Evolutionary conservation across 2,329 filamentous ascomycete genomes (phyloP).

Genomic region (Emmonsiellopsis sp.): DNA sequence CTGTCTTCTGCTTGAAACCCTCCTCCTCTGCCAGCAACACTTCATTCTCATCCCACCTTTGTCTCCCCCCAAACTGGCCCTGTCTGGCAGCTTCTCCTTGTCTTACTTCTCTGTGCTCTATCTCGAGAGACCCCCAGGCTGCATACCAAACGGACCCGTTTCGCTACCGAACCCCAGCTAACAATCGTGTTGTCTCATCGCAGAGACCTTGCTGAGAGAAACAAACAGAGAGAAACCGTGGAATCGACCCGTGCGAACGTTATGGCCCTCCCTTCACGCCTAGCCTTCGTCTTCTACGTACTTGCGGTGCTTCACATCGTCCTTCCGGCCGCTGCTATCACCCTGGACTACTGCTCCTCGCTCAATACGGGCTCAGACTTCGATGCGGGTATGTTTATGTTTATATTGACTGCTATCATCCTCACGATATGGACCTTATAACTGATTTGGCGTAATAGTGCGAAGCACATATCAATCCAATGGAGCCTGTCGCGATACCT

Average conservation of each 20-base stretch:
- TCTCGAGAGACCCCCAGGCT: no score
- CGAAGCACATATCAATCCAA: constrained; percentile 35
- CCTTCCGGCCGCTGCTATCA: constrained; percentile 14
- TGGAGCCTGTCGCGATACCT: constrained; percentile 32
- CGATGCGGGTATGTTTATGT: constrained; percentile 24
- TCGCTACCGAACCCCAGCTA: not conserved
- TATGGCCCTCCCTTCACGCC: not conserved
- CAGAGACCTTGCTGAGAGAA: not conserved
- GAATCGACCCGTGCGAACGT: not conserved
- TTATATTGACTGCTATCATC: not conserved
- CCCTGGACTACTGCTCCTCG: constrained; percentile 33
- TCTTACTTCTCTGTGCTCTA: no score
- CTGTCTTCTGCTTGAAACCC: no score
- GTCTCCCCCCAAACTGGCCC: no score
- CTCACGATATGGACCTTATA: not conserved
- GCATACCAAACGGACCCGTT: no score
- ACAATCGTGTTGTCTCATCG: not conserved
- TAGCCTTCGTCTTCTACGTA: not conserved
- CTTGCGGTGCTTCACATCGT: constrained; percentile 19
- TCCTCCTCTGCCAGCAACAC: not conserved
- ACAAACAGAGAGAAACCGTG: not conserved
- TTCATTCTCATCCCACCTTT: not conserved
- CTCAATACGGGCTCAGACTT: constrained; percentile 35
- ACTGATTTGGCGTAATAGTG: constrained; percentile 21
- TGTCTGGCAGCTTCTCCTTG: no score